Base-by-base conservation (phyloP, 345 rosid species). In the Eucalyptus tenuipes region DNA sequence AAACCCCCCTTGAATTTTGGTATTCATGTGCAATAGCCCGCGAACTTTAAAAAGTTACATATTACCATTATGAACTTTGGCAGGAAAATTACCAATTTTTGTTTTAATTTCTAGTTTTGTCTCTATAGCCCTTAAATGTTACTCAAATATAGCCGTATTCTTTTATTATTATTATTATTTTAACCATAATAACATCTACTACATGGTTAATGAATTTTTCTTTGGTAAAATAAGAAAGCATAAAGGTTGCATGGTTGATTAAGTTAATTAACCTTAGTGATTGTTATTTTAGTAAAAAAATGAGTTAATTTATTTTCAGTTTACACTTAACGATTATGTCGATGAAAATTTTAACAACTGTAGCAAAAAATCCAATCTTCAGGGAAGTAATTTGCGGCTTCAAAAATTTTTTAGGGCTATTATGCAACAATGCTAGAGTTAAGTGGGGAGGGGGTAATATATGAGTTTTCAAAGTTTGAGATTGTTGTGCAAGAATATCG, bases 191-290 rank as follows among this genome's bases (percentile, higher is more conserved):
- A 55, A 55, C 2, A 22, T 55, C 61, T 55, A 24, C 61, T 55
- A 55, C 61, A 24, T 4, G 61, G 61, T 55, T 22, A 55, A 55
- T 55, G 61, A 55, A 24, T 24, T 55, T 55, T 55, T 24, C 20
- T 24, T 55, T 10, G 61, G 27, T 55, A 55, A 55, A 55, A 52
- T 18, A 52, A 52, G 27, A 55, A 55, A 10, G 3, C 29, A 52
- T 22, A 55, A 55, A 55, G 61, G 61, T 55, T 22, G 13, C 61
- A 55, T 10, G 61, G 1, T 24, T 24, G 61, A 55, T 55, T 8
- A 10, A 24, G 61, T 55, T 55, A 55, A 55, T 0, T 0, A 55
- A 55, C 61, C 61, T 1, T 55, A 22, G 1, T 24, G 61, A 10
- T 22, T 55, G 29, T 10, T 55, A 55, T 55, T 55, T 55, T 22